Conservation (phyloP, 129 eudicot genomes). For the Glebionis coronaria region DNA sequence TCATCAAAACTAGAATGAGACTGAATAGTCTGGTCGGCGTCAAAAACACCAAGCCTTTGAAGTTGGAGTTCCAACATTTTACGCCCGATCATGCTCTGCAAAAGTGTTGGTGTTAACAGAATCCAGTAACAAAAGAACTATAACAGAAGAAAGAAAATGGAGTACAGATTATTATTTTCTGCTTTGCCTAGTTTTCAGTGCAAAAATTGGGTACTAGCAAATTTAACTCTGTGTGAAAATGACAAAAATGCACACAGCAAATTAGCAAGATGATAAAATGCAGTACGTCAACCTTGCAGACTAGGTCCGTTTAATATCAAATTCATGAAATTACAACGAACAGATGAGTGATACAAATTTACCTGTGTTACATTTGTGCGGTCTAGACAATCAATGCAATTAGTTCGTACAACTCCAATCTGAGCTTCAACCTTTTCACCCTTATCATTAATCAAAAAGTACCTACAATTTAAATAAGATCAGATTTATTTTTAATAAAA, state of each 20-base stretch:
- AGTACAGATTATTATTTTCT: neutral
- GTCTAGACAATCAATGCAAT: slow-evolving; percentile 96
- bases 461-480: slow-evolving; percentile 42
- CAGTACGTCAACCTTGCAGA: slow-evolving; percentile 10
- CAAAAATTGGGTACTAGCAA: neutral
- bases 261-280: neutral
- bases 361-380: slow-evolving; percentile 99
- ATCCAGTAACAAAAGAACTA: neutral
- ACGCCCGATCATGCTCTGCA: slow-evolving; percentile 95
- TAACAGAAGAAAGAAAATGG: neutral
- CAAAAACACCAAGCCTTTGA: slow-evolving; percentile 84
- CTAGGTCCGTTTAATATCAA: neutral
- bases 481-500: slow-evolving; percentile 6
- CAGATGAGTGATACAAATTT: neutral
- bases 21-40: slow-evolving; percentile 68
- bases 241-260: neutral
- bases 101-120: slow-evolving; percentile 16
- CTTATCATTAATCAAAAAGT: slow-evolving; percentile 73
- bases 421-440: slow-evolving; percentile 81
- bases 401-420: slow-evolving; percentile 79
- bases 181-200: neutral
- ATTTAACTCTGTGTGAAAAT: neutral
- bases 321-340: neutral
- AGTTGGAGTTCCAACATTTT: slow-evolving; percentile 90
- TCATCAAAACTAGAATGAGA: slow-evolving; percentile 74